phyloP scores from a whole-genome alignment of 495 filamentous ascomycete genomes.

The Thozetella sp. region DNA sequence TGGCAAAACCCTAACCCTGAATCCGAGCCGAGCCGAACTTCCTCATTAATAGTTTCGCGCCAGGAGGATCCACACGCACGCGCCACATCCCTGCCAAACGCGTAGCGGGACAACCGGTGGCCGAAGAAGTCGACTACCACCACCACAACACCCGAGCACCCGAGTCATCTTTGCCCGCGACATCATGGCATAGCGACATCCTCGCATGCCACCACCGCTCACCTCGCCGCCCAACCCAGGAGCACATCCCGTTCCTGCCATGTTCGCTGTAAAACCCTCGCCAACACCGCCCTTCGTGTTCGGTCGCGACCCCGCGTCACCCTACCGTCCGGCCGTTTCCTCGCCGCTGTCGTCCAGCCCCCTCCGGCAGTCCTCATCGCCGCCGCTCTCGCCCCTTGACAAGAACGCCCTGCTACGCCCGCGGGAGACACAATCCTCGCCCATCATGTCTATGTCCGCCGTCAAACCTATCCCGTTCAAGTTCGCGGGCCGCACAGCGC shows the following conservation, averaged over 20 bases:
- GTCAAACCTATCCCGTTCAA: conserved; percentile 21
- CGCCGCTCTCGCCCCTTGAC: conserved; percentile 16
- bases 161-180: neutral
- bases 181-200: neutral
- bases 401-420: conserved; percentile 19
- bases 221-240: neutral
- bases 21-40: neutral
- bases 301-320: conserved; percentile 22
- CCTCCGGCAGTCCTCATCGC: conserved; percentile 27
- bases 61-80: neutral
- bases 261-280: conserved; percentile 20
- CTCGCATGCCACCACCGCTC: neutral
- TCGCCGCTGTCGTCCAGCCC: conserved; percentile 35
- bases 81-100: neutral
- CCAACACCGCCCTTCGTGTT: conserved; percentile 29
- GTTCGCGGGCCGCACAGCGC: conserved; percentile 25
- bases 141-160: no score
- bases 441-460: conserved; percentile 20
- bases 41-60: neutral
- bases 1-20: neutral
- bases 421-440: conserved; percentile 32
- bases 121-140: neutral
- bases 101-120: neutral
- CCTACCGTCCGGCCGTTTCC: conserved; percentile 24
- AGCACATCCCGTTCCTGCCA: conserved; percentile 6